Evolutionary conservation across 1,284 basidiomycete genomes (phyloP).

Genomic region (Ustilago loliicola): DNA sequence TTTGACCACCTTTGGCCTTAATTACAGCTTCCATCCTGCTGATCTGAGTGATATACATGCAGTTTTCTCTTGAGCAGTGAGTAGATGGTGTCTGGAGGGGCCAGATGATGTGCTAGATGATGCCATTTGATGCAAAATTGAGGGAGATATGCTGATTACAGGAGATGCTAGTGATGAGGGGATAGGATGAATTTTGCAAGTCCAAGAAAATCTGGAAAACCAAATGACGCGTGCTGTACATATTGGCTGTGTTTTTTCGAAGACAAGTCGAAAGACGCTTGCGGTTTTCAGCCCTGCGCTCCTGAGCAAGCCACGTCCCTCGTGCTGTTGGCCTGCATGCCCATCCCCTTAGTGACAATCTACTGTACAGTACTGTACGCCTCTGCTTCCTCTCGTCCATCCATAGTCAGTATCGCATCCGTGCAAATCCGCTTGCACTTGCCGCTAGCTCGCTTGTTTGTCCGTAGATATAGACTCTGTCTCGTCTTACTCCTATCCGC

Average conservation of each 20-base stretch:
- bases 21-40: no score
- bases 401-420: slow-evolving; percentile 1
- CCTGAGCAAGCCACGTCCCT: neutral
- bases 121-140: no score
- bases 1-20: no score
- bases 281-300: neutral
- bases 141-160: no score
- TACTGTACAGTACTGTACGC: neutral
- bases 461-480: slow-evolving; percentile 4
- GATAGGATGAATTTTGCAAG: no score
- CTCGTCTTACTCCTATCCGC: neutral
- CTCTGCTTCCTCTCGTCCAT: neutral
- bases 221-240: no score
- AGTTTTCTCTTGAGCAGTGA: no score
- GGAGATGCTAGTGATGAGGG: no score
- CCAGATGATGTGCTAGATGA: no score
- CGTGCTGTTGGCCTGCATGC: neutral
- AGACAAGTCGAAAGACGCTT: slow-evolving; percentile 12
- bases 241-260: slow-evolving; percentile 20
- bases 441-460: slow-evolving; percentile 3
- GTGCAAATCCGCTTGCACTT: neutral
- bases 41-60: no score
- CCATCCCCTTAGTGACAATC: neutral
- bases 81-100: no score
- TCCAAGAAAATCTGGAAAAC: no score